Conservation (phyloP, 2,329 filamentous ascomycete genomes). For the Aureobasidium vineae region DNA sequence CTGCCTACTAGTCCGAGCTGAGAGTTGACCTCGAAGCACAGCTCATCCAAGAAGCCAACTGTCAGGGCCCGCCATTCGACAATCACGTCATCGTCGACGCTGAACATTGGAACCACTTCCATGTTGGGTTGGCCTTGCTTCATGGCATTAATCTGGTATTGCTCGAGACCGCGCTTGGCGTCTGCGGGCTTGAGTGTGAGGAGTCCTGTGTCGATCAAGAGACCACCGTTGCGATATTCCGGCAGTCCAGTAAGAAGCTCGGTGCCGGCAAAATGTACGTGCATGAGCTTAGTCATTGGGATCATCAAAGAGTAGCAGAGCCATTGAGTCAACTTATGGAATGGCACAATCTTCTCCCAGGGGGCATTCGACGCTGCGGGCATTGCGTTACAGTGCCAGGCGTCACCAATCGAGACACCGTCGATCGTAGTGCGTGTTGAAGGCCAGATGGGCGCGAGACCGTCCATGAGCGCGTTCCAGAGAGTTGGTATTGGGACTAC, state of each 20-base stretch:
- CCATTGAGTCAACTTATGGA: conserved; percentile 95
- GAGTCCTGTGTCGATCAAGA: conserved; percentile 82
- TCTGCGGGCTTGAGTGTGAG: conserved; percentile 72
- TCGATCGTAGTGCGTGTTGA: conserved; percentile 81
- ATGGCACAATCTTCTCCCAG: conserved; percentile 82
- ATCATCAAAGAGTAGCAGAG: conserved; percentile 92
- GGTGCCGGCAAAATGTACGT: conserved; percentile 75
- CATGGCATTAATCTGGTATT: conserved; percentile 68
- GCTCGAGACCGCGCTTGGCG: conserved; percentile 65
- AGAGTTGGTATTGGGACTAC: conserved; percentile 83
- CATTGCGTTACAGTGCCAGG: conserved; percentile 87
- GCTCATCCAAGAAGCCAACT: conserved; percentile 69
- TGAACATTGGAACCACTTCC: conserved; percentile 72
- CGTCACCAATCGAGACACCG: conserved; percentile 83
- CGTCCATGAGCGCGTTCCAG: conserved; percentile 88
- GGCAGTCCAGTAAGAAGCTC: conserved; percentile 86
- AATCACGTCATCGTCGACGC: conserved; percentile 71
- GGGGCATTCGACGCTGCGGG: conserved; percentile 67
- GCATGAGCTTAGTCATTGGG: conserved; percentile 77
- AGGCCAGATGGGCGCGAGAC: conserved; percentile 85
- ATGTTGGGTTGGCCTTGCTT: conserved; percentile 69
- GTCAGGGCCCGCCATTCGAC: conserved; percentile 77
- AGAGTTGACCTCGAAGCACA: conserved; percentile 67
- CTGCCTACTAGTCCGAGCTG: conserved; percentile 66
- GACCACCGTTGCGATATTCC: conserved; percentile 87